A percentile compares a stretch with the other conserved stretches of the same genome.
phyloP scores from a whole-genome alignment of 2,329 filamentous ascomycete genomes.

The Colletotrichum sp. region DNA sequence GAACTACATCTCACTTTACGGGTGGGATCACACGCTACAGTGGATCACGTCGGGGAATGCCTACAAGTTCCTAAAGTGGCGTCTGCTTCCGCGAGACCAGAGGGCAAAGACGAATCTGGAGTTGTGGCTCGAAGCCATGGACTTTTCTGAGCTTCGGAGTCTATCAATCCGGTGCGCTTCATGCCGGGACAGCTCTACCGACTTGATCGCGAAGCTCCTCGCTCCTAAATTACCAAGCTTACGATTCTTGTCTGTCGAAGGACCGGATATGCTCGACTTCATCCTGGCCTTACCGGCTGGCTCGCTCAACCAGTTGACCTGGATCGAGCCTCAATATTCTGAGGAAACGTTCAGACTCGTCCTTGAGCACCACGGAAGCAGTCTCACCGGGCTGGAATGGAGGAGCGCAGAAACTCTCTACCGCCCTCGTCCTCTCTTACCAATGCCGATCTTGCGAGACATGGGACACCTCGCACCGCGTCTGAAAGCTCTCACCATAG shows the following conservation, averaged over 20 bases:
- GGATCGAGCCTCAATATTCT: background rate
- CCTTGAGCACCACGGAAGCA: background rate
- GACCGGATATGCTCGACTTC: background rate
- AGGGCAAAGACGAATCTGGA: background rate
- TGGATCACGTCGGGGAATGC: background rate
- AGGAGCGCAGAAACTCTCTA: background rate
- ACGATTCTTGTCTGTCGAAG: background rate
- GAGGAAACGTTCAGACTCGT: fast-evolving
- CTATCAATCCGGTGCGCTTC: background rate
- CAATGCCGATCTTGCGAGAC: background rate
- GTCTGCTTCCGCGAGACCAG: background rate
- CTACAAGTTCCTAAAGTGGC: background rate
- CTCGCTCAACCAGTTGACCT: background rate
- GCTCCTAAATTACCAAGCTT: background rate
- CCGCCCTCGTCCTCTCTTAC: background rate
- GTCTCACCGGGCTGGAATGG: background rate
- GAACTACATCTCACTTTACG: background rate
- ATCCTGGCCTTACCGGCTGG: background rate
- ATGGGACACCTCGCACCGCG: background rate
- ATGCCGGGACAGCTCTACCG: background rate
- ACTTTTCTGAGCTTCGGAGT: background rate
- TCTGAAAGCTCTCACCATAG: background rate
- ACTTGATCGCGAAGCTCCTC: background rate
- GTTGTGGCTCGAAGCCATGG: background rate
- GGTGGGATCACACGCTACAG: background rate